A percentile compares a stretch with the other conserved stretches of the same genome.
Evolutionary conservation across 352 stramenopile genomes (phyloP).

Genomic region (Bremia lactucae): DNA sequence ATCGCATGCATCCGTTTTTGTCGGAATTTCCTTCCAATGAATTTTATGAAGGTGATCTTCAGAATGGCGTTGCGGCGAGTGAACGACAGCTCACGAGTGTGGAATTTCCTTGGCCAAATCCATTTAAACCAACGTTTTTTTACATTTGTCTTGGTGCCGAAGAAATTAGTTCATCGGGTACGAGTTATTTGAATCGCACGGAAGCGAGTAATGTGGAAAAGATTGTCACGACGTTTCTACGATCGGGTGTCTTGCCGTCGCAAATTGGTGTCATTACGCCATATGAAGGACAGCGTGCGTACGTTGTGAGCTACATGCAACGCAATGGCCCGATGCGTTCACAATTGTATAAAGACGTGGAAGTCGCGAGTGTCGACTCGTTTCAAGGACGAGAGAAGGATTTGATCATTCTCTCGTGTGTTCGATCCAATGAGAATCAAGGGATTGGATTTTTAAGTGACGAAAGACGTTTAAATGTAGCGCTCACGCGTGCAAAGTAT

Average conservation of each 20-base stretch:
- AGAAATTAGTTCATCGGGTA: constrained; percentile 96
- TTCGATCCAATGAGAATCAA: constrained; percentile 98
- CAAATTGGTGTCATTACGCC: constrained; percentile 97
- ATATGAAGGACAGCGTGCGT: constrained; percentile 97
- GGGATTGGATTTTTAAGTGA: constrained; percentile 99
- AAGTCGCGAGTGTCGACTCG: constrained; percentile 98
- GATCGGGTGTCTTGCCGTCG: constrained; percentile 81
- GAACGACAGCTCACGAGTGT: constrained; percentile 85
- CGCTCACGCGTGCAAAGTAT: constrained; percentile 96
- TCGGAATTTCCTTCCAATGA: constrained; percentile 99
- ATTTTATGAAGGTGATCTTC: constrained; percentile 98
- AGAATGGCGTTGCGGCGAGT: constrained; percentile 95
- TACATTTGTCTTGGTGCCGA: constrained; percentile 94
- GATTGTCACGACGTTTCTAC: constrained; percentile 95
- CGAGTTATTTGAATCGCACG: constrained; percentile 97
- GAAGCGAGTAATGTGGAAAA: constrained; percentile 98
- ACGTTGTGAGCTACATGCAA: constrained; percentile 97
- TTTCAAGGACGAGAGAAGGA: constrained; percentile 99
- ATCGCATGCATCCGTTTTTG: constrained; percentile 98
- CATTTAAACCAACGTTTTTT: constrained; percentile 97
- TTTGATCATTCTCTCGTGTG: constrained; percentile 96
- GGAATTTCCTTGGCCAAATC: constrained; percentile 96
- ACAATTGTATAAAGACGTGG: constrained; percentile 95
- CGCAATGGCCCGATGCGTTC: constrained; percentile 89
- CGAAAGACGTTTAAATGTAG: constrained; percentile 96